Conservation (phyloP, 2,329 filamentous ascomycete species). For the Talaromyces sp. region DNA sequence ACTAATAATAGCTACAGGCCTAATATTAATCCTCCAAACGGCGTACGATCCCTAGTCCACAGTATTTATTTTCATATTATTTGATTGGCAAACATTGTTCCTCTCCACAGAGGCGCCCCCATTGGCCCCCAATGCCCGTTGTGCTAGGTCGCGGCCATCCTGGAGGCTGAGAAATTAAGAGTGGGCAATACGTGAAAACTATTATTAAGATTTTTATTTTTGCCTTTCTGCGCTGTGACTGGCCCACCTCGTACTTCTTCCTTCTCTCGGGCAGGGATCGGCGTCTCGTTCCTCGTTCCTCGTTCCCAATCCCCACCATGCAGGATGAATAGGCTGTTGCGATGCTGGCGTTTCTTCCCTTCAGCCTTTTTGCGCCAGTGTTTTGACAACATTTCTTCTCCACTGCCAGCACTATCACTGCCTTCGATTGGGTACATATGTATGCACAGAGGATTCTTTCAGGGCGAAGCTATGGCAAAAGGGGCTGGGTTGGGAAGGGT, state of each 20-base stretch:
- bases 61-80: neutral
- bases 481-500: neutral
- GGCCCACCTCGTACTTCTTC: neutral
- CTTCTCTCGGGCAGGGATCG: neutral
- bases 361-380: neutral
- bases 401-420: neutral
- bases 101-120: too few relatives aligned
- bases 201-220: neutral
- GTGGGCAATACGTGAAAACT: too few relatives aligned
- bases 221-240: neutral
- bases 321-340: neutral
- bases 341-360: neutral
- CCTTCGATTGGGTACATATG: neutral
- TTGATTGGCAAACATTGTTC: too few relatives aligned
- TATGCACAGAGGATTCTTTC: neutral
- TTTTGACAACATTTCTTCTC: neutral
- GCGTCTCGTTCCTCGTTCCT: neutral
- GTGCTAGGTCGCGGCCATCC: neutral
- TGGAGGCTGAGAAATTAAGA: neutral
- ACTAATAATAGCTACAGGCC: too few relatives aligned
- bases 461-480: neutral
- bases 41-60: neutral
- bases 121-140: neutral
- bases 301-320: neutral
- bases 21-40: neutral